Evolutionary conservation across 75 land plant species (phyloP).

Genomic region (Sequoia sempervirens): DNA sequence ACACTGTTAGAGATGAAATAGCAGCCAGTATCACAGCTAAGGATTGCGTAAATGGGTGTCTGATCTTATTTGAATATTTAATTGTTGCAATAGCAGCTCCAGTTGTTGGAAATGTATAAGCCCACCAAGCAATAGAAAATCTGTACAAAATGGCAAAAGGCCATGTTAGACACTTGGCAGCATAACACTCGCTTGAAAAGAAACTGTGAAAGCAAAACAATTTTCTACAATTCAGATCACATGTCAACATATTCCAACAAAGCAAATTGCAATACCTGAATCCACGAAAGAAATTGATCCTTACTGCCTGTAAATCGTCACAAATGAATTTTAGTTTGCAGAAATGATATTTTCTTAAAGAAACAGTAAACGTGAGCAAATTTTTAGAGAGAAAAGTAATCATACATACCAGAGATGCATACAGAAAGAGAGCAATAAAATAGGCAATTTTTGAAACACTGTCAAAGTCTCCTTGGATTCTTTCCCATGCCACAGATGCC

Average conservation of each 20-base stretch:
- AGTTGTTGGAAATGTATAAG: constrained; percentile 49
- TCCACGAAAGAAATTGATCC: constrained; percentile 80
- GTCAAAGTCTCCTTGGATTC: constrained; percentile 40
- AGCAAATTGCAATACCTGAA: constrained; percentile 45
- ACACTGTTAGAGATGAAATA: constrained; percentile 26
- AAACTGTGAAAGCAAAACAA: not conserved
- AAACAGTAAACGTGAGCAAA: not conserved
- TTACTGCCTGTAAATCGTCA: constrained; percentile 46
- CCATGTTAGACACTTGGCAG: not conserved
- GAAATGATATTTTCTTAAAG: not conserved
- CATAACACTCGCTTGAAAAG: not conserved
- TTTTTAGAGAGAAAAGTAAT: not conserved
- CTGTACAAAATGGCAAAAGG: constrained; percentile 12
- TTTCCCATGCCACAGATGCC: constrained; percentile 59
- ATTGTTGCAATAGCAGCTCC: constrained; percentile 36
- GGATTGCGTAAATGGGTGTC: constrained; percentile 14
- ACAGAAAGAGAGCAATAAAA: constrained; percentile 60
- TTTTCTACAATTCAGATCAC: not conserved
- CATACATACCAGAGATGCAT: constrained; percentile 38
- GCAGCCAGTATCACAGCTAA: constrained; percentile 27
- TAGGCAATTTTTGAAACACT: constrained; percentile 38
- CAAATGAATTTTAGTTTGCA: not conserved
- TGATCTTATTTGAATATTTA: constrained; percentile 19
- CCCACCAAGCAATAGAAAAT: constrained; percentile 50
- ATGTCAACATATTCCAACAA: not conserved